These are phyloP conservation scores for Angophora floribunda DNA, from an alignment of 345 rosid genomes.

Conservation along the genomic window DNA sequence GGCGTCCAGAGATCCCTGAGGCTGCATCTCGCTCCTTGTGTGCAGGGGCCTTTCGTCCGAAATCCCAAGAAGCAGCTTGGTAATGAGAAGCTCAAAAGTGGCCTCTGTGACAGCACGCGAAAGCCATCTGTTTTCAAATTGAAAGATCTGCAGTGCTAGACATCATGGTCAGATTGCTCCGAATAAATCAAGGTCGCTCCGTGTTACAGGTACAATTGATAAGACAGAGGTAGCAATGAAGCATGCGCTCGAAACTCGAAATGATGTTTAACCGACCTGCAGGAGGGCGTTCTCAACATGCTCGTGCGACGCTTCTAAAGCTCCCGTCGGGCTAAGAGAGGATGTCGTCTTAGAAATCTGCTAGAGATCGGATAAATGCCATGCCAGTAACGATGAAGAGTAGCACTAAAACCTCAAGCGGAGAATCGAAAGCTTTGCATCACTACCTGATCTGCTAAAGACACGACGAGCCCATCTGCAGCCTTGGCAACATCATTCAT, in stretches of 20 bases:
- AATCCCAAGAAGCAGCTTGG: conserved; percentile 92
- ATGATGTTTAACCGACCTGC: conserved; percentile 48
- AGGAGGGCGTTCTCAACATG: conserved; percentile 97
- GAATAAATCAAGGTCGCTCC: background rate
- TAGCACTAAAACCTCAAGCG: background rate
- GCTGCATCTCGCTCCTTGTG: conserved; percentile 97
- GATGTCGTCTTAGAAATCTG: conserved; percentile 85
- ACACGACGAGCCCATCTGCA: conserved; percentile 91
- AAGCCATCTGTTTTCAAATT: conserved; percentile 48
- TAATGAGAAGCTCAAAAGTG: conserved; percentile 83
- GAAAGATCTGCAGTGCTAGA: conserved; percentile 66
- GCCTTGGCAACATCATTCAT: conserved; percentile 81
- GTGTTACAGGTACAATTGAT: background rate
- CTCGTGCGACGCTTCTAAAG: conserved; percentile 88
- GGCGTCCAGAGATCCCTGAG: conserved; percentile 83
- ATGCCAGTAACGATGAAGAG: background rate
- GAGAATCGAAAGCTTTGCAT: background rate
- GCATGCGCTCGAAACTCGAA: background rate
- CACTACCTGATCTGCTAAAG: conserved; percentile 81
- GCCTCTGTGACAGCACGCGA: conserved; percentile 87
- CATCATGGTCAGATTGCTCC: background rate
- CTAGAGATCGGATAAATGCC: background rate
- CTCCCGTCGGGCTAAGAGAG: conserved; percentile 82
- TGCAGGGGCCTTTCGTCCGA: conserved; percentile 93
- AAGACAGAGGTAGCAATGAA: background rate